Conservation (phyloP, 164 flowering plant species). For the Sedum album region DNA sequence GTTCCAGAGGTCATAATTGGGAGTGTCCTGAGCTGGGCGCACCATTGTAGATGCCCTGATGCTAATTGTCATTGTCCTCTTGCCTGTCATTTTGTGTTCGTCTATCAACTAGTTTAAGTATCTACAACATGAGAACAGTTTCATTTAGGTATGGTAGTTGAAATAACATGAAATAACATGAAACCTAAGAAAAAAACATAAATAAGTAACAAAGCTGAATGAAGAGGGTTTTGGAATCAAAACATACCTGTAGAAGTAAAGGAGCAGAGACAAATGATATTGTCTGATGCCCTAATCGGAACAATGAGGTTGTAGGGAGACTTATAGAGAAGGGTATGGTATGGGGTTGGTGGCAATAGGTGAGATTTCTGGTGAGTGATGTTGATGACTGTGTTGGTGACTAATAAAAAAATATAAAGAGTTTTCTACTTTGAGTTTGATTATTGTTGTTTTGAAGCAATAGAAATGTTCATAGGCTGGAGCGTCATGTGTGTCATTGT, state of each 20-base stretch:
- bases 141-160: background rate
- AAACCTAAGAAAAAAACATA: background rate
- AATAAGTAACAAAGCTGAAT: background rate
- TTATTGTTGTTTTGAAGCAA: background rate
- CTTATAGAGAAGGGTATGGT: background rate
- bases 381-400: background rate
- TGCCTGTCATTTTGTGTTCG: background rate
- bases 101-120: background rate
- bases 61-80: slow-evolving; percentile 17
- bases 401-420: too few species aligned
- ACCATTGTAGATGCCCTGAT: slow-evolving; percentile 32
- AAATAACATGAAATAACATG: background rate
- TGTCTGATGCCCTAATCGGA: background rate
- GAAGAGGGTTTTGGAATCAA: background rate
- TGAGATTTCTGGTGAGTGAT: background rate
- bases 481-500: background rate
- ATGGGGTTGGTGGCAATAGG: slow-evolving; percentile 4
- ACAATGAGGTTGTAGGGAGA: background rate
- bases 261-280: background rate
- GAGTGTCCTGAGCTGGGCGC: slow-evolving; percentile 33
- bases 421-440: background rate
- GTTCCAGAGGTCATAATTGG: slow-evolving; percentile 26
- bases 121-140: background rate
- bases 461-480: background rate
- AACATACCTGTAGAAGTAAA: background rate